Base-by-base conservation (phyloP, 2,329 filamentous ascomycete species). In the Plenodomus lindquistii region DNA sequence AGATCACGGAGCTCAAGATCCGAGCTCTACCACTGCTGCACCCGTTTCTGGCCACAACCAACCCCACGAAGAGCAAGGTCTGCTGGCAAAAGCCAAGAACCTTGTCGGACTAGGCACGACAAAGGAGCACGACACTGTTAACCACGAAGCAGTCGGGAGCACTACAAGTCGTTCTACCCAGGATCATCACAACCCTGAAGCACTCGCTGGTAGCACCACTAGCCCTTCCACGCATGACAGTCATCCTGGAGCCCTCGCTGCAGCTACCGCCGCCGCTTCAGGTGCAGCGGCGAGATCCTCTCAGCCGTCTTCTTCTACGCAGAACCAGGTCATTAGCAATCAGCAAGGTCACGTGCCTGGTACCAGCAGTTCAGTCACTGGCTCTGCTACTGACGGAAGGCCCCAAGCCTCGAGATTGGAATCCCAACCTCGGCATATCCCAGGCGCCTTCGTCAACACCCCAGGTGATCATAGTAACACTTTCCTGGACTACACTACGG, bases 361-460 rank as follows among this genome's bases (percentile, higher is more conserved):
- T 21, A 24, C 45, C 4, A 48, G 38, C 7, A 31, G 36, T 34
- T 40, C 37, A 11, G 24, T 37, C 13, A 29, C 41, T 36, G 16
- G 38, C 17, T 18, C 24, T 11, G 36, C 24, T 6, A 20, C 36
- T 17, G 16, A 34, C 22, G 54, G 50, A 9, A 46, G 55, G 8
- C 61, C 59, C 10, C 19, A 72, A 53, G 44, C 64, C 55, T 44
- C 47, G 9, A 44, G 57, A 15, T 60, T 72, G 16, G 73, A 73
- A 42, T 72, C 74, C 8, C 57, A 54, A 21, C 55, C 57, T 24
- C 55, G 66, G 8, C 68, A 71, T 37, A 57, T 71, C 29, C 69
- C 70, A 11, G 69, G 70, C 16, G 67, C 63, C 17, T 72, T 63
- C 2, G 57, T 56, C n/a, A 55, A 63, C 2, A 70, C 69, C 2